phyloP scores from a whole-genome alignment of 2,329 filamentous ascomycete species.

The Dichotomopilus funicola region DNA sequence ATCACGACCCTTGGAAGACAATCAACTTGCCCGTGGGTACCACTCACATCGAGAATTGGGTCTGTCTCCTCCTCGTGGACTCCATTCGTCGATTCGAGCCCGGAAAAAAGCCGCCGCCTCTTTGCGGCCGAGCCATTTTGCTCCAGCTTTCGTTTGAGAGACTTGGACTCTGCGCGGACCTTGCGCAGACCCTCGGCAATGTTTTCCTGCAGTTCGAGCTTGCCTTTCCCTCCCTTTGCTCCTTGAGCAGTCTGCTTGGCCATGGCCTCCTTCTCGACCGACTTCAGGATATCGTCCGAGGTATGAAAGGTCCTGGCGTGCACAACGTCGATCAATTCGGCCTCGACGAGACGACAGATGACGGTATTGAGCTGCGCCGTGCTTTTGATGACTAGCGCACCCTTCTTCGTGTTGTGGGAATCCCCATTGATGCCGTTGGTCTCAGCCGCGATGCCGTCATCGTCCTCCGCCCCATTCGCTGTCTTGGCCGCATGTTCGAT shows the following conservation, averaged over 20 bases:
- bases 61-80: slow-evolving; percentile 37
- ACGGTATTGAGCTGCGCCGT: slow-evolving; percentile 44
- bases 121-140: slow-evolving; percentile 40
- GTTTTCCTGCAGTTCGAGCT: slow-evolving; percentile 52
- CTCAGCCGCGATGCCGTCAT: slow-evolving; percentile 23
- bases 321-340: slow-evolving; percentile 63
- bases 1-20: not conserved
- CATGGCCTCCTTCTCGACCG: slow-evolving; percentile 58
- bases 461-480: slow-evolving; percentile 17
- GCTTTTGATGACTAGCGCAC: slow-evolving; percentile 36
- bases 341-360: slow-evolving; percentile 50
- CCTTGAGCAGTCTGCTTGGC: slow-evolving; percentile 46
- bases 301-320: slow-evolving; percentile 50
- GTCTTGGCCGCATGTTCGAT: slow-evolving; percentile 25
- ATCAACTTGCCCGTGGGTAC: not conserved
- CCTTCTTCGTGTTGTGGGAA: slow-evolving; percentile 30
- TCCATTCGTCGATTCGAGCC: slow-evolving; percentile 33
- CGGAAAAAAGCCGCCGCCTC: slow-evolving; percentile 49
- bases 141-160: slow-evolving; percentile 47
- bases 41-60: slow-evolving; percentile 45
- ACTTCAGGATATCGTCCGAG: slow-evolving; percentile 52
- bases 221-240: slow-evolving; percentile 59
- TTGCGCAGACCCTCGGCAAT: slow-evolving; percentile 48
- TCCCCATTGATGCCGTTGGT: slow-evolving; percentile 29
- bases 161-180: slow-evolving; percentile 46